These are phyloP conservation scores for Sporothrix protearum DNA, from an alignment of 2,329 filamentous ascomycete genomes.

Conservation along the genomic window DNA sequence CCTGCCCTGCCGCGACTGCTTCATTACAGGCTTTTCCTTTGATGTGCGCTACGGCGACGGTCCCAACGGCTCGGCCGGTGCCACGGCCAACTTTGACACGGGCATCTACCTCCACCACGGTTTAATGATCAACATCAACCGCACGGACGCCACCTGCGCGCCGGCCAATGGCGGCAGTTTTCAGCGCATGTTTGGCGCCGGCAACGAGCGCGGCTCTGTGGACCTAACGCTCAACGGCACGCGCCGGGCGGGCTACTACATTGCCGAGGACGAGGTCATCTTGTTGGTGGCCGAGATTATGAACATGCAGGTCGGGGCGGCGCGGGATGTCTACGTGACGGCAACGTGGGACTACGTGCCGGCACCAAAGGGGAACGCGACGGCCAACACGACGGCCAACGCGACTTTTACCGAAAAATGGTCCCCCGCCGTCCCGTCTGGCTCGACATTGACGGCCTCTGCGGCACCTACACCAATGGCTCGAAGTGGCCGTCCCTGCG, in stretches of 20 bases:
- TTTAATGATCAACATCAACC: slow-evolving; percentile 27
- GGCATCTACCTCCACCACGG: slow-evolving; percentile 35
- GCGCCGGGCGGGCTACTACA: slow-evolving; percentile 29
- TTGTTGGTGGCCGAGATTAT: slow-evolving; percentile 28
- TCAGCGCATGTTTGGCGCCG: slow-evolving; percentile 27
- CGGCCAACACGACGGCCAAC: background rate
- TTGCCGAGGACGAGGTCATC: slow-evolving; percentile 25
- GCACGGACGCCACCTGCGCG: slow-evolving; percentile 28
- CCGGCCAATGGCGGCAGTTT: background rate
- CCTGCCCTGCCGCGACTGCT: slow-evolving; percentile 31
- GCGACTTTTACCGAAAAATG: slow-evolving; percentile 20
- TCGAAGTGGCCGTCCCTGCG: slow-evolving; percentile 25
- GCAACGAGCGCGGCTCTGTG: slow-evolving; percentile 30
- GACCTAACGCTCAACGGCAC: slow-evolving; percentile 29
- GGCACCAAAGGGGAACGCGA: background rate
- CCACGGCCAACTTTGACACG: slow-evolving; percentile 34
- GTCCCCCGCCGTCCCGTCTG: slow-evolving; percentile 26
- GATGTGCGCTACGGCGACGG: slow-evolving; percentile 33
- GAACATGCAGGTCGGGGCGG: slow-evolving; percentile 25
- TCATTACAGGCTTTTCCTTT: slow-evolving; percentile 32
- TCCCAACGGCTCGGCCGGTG: slow-evolving; percentile 25
- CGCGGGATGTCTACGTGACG: slow-evolving; percentile 27
- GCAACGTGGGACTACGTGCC: slow-evolving; percentile 31
- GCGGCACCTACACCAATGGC: slow-evolving; percentile 22
- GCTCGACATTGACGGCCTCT: slow-evolving; percentile 32